Conservation (phyloP, 148 eudicot genomes). For the Persicaria maculosa region DNA sequence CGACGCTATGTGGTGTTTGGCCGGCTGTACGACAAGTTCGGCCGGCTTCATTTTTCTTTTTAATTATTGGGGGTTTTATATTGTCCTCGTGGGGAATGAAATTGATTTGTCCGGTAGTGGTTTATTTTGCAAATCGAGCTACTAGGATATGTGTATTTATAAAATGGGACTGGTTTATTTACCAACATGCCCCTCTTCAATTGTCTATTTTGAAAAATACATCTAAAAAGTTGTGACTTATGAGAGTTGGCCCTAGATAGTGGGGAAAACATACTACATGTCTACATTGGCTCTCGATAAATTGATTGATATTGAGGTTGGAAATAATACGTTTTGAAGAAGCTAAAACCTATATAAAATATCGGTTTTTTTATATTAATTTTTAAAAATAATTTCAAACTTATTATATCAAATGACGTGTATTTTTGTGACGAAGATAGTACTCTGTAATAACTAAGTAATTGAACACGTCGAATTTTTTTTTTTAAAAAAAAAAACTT, state of each 20-base stretch:
- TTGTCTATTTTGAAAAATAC: not conserved
- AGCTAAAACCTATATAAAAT: no score
- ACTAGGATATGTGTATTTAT: not conserved
- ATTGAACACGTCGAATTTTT: no score
- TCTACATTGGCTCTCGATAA: no score
- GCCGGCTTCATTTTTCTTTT: slow-evolving; percentile 1
- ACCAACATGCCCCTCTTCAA: not conserved
- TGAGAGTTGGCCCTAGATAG: not conserved
- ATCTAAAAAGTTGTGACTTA: no score
- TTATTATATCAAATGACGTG: no score
- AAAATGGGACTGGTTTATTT: not conserved
- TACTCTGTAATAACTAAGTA: no score
- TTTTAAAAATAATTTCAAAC: no score
- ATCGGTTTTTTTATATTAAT: no score
- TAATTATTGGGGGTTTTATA: not conserved
- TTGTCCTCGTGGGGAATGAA: slow-evolving; percentile 10
- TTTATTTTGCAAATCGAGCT: not conserved
- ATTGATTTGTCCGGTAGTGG: not conserved
- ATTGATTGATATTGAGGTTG: no score
- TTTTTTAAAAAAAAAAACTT: no score
- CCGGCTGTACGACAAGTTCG: not conserved
- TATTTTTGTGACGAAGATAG: no score
- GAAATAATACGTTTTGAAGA: no score
- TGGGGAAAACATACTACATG: not conserved
- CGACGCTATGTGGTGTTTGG: not conserved